Conservation (phyloP, 495 filamentous ascomycete species). For the Apiosordaria backusii region DNA sequence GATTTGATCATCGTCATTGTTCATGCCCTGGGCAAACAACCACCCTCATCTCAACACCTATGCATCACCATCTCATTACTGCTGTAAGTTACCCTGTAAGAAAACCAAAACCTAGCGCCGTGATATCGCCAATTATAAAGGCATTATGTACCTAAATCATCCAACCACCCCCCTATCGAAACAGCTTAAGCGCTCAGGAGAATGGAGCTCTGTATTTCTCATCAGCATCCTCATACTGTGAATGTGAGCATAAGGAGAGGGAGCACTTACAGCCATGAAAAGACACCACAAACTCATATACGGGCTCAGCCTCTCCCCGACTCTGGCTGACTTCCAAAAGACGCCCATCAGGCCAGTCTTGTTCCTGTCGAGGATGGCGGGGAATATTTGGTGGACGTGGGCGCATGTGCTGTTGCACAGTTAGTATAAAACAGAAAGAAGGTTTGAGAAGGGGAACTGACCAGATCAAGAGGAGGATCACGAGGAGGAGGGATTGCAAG, state of each 20-base stretch:
- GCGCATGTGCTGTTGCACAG: constrained; percentile 59
- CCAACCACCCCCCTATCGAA: background rate
- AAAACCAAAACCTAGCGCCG: background rate
- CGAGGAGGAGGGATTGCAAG: constrained; percentile 89
- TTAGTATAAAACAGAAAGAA: background rate
- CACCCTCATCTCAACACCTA: background rate
- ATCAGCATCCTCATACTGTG: background rate
- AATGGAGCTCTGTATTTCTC: background rate
- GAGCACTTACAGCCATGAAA: constrained; percentile 73
- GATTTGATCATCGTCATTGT: background rate
- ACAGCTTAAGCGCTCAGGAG: constrained; percentile 5
- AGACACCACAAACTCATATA: constrained; percentile 95
- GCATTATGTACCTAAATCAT: background rate
- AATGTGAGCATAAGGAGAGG: background rate
- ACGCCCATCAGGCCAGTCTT: constrained; percentile 89
- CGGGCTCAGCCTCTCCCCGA: constrained; percentile 90
- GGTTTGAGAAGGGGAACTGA: background rate
- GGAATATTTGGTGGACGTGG: constrained; percentile 86
- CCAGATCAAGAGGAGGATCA: constrained; percentile 91
- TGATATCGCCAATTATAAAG: background rate
- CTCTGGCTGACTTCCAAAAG: constrained; percentile 94
- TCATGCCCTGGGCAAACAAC: background rate
- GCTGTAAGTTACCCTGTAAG: background rate
- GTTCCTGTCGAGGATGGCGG: constrained; percentile 88
- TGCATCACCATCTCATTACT: background rate